Base-by-base conservation (phyloP, 352 stramenopile genomes). In the Globisporangium ultimum region DNA sequence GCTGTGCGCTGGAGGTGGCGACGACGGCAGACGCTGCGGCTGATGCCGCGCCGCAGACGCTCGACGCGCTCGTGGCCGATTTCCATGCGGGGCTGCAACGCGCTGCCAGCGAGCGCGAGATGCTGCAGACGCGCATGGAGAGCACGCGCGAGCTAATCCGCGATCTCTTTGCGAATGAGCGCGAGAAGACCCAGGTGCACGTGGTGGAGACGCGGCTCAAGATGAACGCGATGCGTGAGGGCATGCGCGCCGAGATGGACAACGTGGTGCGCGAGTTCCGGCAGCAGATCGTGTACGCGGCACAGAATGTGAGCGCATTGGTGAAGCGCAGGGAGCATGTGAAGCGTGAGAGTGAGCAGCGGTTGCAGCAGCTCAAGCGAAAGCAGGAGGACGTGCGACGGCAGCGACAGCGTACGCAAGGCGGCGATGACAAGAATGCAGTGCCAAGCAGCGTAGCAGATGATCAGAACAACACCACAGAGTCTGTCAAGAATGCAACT, bases 181-280 rank as follows among this genome's bases (percentile, higher is more conserved):
- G 36, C 18, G 36, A 53, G 12, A 63, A 71, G 57, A 71, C 56
- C 4, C 46, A 53, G 15, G 36, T 66, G 15, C 70, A 65, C 32
- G 55, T 68, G 13, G 46, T 59, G 2, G 58, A 67, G 42, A 70
- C 58, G 55, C 65, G 53, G 18, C 48, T 67, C 10, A 36, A 63
- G 38, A 62, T 72, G 53, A 48, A 61, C 34, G 53, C 61, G 40
- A 13, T 72, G 18, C 64, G 64, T 14, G 64, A 72, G 13, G 68
- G 62, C 20, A 18, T 76, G 49, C 48, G 48, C 43, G 56, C 51
- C n/a, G 68, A 76, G 46, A 72, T 76, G 68, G 50, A 61, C 8
- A 53, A 22, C 18, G 51, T 40, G 10, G 36, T 55, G 3, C 53
- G 41, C 14, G 61, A 72, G 3, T 42, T 76, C 7, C 51, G 54